Evolutionary conservation across 1,284 basidiomycete species (phyloP), one percentile per base, ranked within the genome.

Genomic region (Tremellales sp.): DNA sequence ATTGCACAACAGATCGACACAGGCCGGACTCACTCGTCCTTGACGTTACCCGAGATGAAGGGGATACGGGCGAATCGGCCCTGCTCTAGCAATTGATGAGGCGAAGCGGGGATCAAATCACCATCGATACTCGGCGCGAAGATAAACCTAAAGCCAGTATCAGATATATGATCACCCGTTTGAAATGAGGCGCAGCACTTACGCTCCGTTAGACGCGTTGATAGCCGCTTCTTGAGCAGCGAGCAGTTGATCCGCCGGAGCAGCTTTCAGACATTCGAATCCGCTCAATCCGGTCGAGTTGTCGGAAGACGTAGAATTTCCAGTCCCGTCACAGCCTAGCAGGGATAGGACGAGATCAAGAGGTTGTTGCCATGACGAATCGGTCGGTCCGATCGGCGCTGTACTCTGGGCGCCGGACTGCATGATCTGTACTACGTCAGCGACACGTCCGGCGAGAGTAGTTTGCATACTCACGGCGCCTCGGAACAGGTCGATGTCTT

Each of bases 11-110:
- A 48, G n/a, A n/a, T n/a, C n/a, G n/a, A 24, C 4, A 17, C 13
- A 17, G 43, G 29, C 27, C 15, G 3, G 21, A 56, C 65, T 48
- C 50, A 68, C 65, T 74, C 72, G 48, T 74, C 72, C 24, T 61
- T 56, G 51, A 52, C 54, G 53, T 68, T 68, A 15, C 75, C 72
- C 12, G 63, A 61, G 45, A 76, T 70, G 50, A 71, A 74, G 0
- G 75, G 73, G 11, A 69, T 63, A 25, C 63, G 60, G 0, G 62
- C 60, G 46, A 72, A 68, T 29, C 56, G 43, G 19, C 68, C 70
- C 39, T 60, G 37, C 7, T 51, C 51, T 13, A 75, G 41, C 25
- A 75, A 55, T 22, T 49, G 46, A 45, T 63, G 53, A n/a, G 74
- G 64, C 3, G 61, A 60, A 25, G 59, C 59, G 11, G 68, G 60